Base-by-base conservation (phyloP, 1,139 yeast genomes). In the Hanseniaspora sp. region DNA sequence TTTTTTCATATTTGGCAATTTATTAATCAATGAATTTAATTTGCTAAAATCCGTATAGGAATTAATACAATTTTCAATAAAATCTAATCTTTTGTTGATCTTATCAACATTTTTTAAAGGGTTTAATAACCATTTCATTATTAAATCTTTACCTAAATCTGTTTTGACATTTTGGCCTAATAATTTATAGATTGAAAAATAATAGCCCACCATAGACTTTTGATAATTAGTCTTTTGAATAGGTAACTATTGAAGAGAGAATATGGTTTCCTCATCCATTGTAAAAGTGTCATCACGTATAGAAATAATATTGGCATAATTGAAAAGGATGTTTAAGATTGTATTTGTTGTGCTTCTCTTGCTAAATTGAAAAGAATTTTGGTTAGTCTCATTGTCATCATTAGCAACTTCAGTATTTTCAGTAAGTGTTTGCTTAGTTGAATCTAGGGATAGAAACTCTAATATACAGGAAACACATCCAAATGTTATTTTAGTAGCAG, bases 221-320 rank as follows among this genome's bases (percentile, higher is more conserved):
- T 55, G 61, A 17, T 58, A 55, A 0, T 60, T 59, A 11, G 53
- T 46, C 23, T 49, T 57, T 12, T 43, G 30, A 7, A 46, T 34
- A 1, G 66, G 65, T 39, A 71, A 61, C 1, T 72, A 62, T 43
- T 63, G 63, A 6, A 72, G 56, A 0, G 75, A 64, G 37, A 60
- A 57, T 34, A 72, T 58, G 41, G 72, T 63, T 48, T 71, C 72
- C n/a, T 64, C 60, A 59, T 72, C 74, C 30, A 72, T 55, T 35
- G 64, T 33, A 52, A 52, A 52, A 13, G 42, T 38, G 23, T 38
- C 17, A 17, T 40, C 42, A 17, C 35, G 3, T 2, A 33, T n/a
- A 23, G 23, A 23, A 23, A 23, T 23, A 23, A 23, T 23, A 23
- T 23, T 23, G 23, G 4, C 23, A 23, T 23, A 23, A 3, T 23